Evolutionary conservation across 768 basidiomycete genomes (phyloP), one percentile per base, ranked within the genome.

Genomic region (Xerocomellus dryophilus): DNA sequence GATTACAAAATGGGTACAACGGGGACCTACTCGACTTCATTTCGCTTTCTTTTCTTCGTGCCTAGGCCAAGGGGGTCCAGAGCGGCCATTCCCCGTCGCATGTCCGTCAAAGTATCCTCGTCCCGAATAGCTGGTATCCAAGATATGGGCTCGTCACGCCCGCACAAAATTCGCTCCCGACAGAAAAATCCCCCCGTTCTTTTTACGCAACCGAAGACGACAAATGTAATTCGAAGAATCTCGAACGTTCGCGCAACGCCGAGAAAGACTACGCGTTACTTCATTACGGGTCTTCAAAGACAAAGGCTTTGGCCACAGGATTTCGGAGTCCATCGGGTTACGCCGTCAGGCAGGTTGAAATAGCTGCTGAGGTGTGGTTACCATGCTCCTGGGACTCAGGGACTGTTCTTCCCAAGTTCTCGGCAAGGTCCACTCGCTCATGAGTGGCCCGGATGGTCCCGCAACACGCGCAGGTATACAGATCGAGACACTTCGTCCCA

Each of bases 91-190:
- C 9, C 40, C 12, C 23, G 18, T 23, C 29, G 38, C 38, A 14
- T 23, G 39, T 32, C 29, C 5, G n/a, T 46, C 34, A 35, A 36
- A n/a, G 23, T 14, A 38, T 36, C 49, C 12, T 43, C 15, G 31
- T 25, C 21, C 34, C 17, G 31, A 44, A 20, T 20, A 6, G 14
- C n/a, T 32, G 45, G 41, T 29, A 36, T 34, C 31, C 40, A 42
- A 27, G 18, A 5, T 4, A 43, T 38, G 34, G 20, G 5, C 17
- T 36, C 27, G 4, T 18, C 29, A 42, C 20, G 8, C 20, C 55
- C 57, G 49, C 57, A 43, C 48, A 43, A 58, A 57, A 20, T 57
- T 57, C 55, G 23, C 29, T 29, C 29, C 45, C 40, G 55, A 57
- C 17, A 4, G 2, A 7, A 9, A 47, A 56, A 18, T 6, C 11